phyloP scores from a whole-genome alignment of 148 eudicot species.

The Nyssa sinensis region DNA sequence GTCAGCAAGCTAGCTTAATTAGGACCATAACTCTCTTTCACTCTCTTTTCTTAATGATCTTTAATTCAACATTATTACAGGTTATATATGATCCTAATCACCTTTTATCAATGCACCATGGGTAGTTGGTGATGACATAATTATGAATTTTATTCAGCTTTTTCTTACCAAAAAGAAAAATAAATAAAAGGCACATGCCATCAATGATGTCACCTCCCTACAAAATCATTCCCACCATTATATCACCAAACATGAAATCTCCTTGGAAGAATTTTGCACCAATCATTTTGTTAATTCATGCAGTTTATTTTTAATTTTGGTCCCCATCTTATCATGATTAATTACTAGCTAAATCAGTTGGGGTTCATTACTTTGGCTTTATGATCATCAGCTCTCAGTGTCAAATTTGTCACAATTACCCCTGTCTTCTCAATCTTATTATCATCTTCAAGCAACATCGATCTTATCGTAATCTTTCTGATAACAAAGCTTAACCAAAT shows the following conservation, averaged over 20 bases:
- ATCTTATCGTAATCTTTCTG: slow-evolving; percentile 16
- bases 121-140: slow-evolving; percentile 12
- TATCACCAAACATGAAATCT: slow-evolving; percentile 3
- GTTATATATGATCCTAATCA: neutral
- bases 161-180: neutral
- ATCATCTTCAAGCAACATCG: slow-evolving; percentile 1
- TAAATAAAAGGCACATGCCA: neutral
- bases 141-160: neutral
- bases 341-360: too few species aligned
- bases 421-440: slow-evolving; percentile 10
- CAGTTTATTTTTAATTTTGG: neutral
- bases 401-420: neutral
- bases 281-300: slow-evolving; percentile 4
- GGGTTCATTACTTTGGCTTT: neutral
- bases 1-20: too few species aligned
- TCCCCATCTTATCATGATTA: neutral
- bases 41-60: too few species aligned
- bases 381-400: neutral
- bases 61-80: too few species aligned
- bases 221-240: neutral
- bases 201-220: neutral
- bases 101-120: neutral
- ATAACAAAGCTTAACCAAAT: slow-evolving; percentile 13
- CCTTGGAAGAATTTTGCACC: slow-evolving; percentile 4
- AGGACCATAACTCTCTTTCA: too few species aligned